Percentiles rank a stretch among this genome's conserved stretches.
Conservation (phyloP, 768 basidiomycete genomes). For the Amanita muscaria region DNA sequence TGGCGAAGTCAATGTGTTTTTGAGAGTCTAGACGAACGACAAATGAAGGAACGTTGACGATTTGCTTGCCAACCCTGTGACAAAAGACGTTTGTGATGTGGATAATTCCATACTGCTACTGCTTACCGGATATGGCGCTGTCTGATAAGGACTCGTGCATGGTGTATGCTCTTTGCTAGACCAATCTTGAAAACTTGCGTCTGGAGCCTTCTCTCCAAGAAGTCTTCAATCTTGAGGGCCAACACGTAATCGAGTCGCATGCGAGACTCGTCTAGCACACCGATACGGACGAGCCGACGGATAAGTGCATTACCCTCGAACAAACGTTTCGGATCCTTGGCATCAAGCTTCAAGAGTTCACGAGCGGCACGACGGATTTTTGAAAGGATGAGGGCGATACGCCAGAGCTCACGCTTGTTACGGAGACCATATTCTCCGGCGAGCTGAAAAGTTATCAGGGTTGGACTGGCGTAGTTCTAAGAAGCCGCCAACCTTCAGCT, state of each 20-base stretch:
- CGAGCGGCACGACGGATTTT: slow-evolving; percentile 99
- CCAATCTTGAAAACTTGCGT: slow-evolving; percentile 99
- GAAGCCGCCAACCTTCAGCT: slow-evolving; percentile 82
- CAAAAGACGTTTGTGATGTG: not conserved
- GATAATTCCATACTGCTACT: not conserved
- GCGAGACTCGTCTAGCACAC: slow-evolving; percentile 97
- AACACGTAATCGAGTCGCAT: slow-evolving; percentile 99
- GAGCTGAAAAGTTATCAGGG: slow-evolving; percentile 45
- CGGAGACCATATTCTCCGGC: slow-evolving; percentile 99
- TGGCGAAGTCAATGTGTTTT: slow-evolving; percentile 99
- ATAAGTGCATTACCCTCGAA: slow-evolving; percentile 99
- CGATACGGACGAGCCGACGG: slow-evolving; percentile 93
- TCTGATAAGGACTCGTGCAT: slow-evolving; percentile 95
- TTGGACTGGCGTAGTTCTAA: not conserved
- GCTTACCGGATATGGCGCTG: slow-evolving; percentile 96
- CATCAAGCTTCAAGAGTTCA: slow-evolving; percentile 99
- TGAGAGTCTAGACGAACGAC: slow-evolving; percentile 99
- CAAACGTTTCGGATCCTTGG: slow-evolving; percentile 98
- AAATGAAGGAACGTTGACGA: slow-evolving; percentile 98
- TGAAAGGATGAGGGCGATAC: slow-evolving; percentile 94
- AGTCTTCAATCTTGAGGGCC: slow-evolving; percentile 98
- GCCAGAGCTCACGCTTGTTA: slow-evolving; percentile 99
- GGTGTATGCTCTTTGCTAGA: slow-evolving; percentile 96
- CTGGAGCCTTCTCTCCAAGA: slow-evolving; percentile 98
- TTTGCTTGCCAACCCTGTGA: slow-evolving; percentile 90